Percentiles rank a stretch among this genome's conserved stretches.
phyloP scores from a whole-genome alignment of 192 early-diverging fungal species.

The Coemansia nantahalensis region DNA sequence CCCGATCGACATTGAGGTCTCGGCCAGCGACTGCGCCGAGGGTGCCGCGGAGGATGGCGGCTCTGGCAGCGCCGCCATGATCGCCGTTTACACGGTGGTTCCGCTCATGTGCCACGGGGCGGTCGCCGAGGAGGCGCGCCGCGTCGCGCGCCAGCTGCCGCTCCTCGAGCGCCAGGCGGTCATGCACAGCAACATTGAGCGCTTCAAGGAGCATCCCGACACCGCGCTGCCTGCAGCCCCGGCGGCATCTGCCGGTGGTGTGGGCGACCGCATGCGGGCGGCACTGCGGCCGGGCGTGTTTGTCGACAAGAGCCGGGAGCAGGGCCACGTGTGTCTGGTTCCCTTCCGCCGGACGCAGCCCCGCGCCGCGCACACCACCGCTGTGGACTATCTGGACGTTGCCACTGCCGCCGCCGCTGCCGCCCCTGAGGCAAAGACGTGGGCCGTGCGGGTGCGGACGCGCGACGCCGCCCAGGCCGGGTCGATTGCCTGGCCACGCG shows the following conservation, averaged over 20 bases:
- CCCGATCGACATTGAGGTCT: slow-evolving; percentile 28
- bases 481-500: background rate
- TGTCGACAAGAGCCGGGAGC: slow-evolving; percentile 43
- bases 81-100: slow-evolving; percentile 15
- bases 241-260: no score
- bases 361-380: background rate
- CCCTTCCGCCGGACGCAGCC: slow-evolving; percentile 18
- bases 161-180: slow-evolving; percentile 49
- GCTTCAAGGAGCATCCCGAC: slow-evolving; percentile 29
- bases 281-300: slow-evolving; percentile 26
- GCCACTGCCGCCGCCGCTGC: slow-evolving; percentile 5
- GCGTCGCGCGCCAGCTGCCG: slow-evolving; percentile 28
- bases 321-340: slow-evolving; percentile 35
- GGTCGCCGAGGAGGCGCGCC: slow-evolving; percentile 17
- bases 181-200: slow-evolving; percentile 43
- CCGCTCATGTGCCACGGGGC: slow-evolving; percentile 2
- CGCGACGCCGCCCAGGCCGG: background rate
- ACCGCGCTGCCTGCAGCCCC: background rate
- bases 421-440: background rate
- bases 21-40: slow-evolving; percentile 24
- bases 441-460: background rate
- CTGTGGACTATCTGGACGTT: slow-evolving; percentile 38
- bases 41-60: background rate
- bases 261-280: no score
- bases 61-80: slow-evolving; percentile 43